phyloP scores from a whole-genome alignment of 352 stramenopile genomes.

The Phytophthora hibernalis region DNA sequence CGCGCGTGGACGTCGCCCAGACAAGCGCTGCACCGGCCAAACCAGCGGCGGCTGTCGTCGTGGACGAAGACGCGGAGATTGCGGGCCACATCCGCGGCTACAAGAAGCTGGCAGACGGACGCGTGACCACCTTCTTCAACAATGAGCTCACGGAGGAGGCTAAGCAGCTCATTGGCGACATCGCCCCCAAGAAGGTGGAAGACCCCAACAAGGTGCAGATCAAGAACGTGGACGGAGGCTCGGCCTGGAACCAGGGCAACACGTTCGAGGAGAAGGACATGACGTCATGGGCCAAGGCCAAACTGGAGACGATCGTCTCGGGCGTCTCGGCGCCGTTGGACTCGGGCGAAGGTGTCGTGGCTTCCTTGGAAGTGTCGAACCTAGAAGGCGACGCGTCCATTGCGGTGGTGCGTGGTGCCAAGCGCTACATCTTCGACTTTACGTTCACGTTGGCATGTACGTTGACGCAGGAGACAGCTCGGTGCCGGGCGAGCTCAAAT shows the following conservation, averaged over 20 bases:
- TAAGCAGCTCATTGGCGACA: slow-evolving; percentile 98
- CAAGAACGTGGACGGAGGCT: slow-evolving; percentile 85
- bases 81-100: slow-evolving; percentile 89
- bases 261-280: slow-evolving; percentile 95
- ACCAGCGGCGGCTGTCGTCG: slow-evolving; percentile 18
- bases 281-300: slow-evolving; percentile 84
- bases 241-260: slow-evolving; percentile 94
- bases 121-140: slow-evolving; percentile 99
- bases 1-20: slow-evolving; percentile 55
- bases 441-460: slow-evolving; percentile 64
- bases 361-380: slow-evolving; percentile 75
- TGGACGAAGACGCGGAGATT: slow-evolving; percentile 76
- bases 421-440: slow-evolving; percentile 93
- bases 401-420: slow-evolving; percentile 92
- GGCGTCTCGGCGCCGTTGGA: slow-evolving; percentile 50
- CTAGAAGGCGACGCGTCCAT: slow-evolving; percentile 94
- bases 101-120: slow-evolving; percentile 97
- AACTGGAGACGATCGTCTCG: slow-evolving; percentile 68
- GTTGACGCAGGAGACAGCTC: slow-evolving; percentile 38
- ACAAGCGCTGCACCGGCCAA: slow-evolving; percentile 19
- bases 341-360: slow-evolving; percentile 48
- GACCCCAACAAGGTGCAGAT: slow-evolving; percentile 80
- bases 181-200: slow-evolving; percentile 87
- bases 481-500: slow-evolving; percentile 68
- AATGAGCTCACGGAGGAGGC: slow-evolving; percentile 97